Conservation (phyloP, 495 filamentous ascomycete genomes). For the Xylaria longipes region DNA sequence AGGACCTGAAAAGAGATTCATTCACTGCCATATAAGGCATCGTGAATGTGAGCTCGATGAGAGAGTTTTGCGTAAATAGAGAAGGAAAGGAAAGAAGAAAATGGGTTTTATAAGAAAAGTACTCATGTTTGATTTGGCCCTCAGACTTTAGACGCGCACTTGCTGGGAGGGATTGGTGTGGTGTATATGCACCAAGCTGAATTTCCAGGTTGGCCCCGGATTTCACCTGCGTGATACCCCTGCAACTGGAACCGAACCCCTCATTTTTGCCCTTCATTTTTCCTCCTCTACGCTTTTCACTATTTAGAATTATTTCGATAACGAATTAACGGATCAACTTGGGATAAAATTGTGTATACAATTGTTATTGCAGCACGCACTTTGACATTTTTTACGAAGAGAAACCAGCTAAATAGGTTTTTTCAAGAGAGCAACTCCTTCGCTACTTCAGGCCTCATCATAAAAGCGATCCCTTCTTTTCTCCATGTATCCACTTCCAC, state of each 20-base stretch:
- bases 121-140: not conserved
- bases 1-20: conserved; percentile 27
- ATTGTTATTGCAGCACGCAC: not conserved
- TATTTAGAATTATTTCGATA: not conserved
- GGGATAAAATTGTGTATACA: not conserved
- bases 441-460: conserved; percentile 42
- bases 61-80: not conserved
- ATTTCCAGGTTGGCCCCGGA: not conserved
- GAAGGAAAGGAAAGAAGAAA: not conserved
- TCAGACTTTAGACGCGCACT: not conserved
- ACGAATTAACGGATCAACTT: not conserved
- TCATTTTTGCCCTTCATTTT: conserved; percentile 1
- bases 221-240: not conserved
- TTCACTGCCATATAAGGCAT: conserved; percentile 23
- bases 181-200: not conserved
- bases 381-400: not conserved
- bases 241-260: not conserved
- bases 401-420: not conserved
- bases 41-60: not conserved
- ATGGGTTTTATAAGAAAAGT: not conserved
- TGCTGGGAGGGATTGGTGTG: not conserved
- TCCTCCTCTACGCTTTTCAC: not conserved
- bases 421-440: conserved; percentile 38
- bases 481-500: conserved; percentile 50
- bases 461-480: conserved; percentile 49